Percentiles rank a stretch among this genome's conserved stretches.
phyloP scores from a whole-genome alignment of 495 filamentous ascomycete genomes.

The Viridothelium virens region DNA sequence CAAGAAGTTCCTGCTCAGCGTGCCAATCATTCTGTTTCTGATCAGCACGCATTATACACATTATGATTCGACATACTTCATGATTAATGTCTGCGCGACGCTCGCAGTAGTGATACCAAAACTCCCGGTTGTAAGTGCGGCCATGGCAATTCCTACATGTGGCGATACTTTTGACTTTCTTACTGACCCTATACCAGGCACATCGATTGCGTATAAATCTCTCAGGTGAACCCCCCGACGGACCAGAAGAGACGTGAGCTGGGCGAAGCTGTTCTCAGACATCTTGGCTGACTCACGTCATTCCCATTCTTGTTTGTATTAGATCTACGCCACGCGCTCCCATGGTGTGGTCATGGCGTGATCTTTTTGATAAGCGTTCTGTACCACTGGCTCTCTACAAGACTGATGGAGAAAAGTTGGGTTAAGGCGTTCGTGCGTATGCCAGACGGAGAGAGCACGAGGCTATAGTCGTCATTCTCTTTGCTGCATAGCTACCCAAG shows the following conservation, averaged over 20 bases:
- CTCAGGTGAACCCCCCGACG: neutral
- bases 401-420: neutral
- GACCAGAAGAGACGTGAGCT: neutral
- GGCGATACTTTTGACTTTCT: neutral
- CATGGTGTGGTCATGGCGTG: neutral
- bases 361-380: neutral
- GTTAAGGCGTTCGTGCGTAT: neutral
- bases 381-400: neutral
- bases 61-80: slow-evolving; percentile 93
- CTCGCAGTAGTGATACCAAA: slow-evolving; percentile 92
- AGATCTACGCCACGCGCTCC: neutral
- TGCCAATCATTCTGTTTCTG: slow-evolving; percentile 88
- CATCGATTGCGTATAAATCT: slow-evolving; percentile 4
- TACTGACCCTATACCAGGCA: neutral
- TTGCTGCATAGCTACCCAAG: neutral
- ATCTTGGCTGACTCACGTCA: neutral
- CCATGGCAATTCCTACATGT: slow-evolving; percentile 17
- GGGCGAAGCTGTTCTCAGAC: neutral
- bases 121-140: slow-evolving; percentile 71
- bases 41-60: slow-evolving; percentile 98
- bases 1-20: slow-evolving; percentile 94
- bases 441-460: neutral
- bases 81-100: slow-evolving; percentile 89
- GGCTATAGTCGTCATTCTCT: neutral
- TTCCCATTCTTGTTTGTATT: slow-evolving; percentile 10